Base-by-base conservation (phyloP, 2,329 filamentous ascomycete species). In the Monilinia aucupariae region DNA sequence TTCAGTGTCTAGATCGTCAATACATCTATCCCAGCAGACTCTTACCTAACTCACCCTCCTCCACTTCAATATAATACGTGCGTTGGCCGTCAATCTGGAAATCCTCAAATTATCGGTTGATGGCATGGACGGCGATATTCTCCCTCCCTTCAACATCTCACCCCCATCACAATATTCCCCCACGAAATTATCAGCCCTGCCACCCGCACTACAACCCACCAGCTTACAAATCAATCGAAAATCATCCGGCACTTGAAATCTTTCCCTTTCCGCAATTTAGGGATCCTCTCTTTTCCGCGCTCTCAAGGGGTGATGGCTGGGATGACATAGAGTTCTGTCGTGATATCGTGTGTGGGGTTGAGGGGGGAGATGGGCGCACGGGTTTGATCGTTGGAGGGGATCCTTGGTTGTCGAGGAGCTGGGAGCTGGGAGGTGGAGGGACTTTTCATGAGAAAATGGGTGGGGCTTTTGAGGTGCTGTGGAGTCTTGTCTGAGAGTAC, bases 391-490 rank as follows among this genome's bases (percentile, higher is more conserved):
- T 82, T 1, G 83, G 80, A 81, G 78, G 79, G 0, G 77, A 80
- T 7, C 73, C 80, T 0, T 78, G 76, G 72, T 75, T 81, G 43
- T 62, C 73, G 2, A 64, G 65, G 0, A 77, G 75, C 12, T 83
- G 81, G 81, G 81, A 83, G 65, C n/a, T n/a, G n/a, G n/a, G n/a
- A n/a, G n/a, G 72, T 78, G 1, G 80, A 75, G 0, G 73, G 75
- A 10, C 62, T 64, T 0, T 82, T 84, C 65, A 66, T 78, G 2
- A 71, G 70, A 48, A 82, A 81, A 65, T 83, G 79, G 78, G 73
- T 68, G 1, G 74, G 74, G 71, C 59, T 79, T 12, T 49, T 79
- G 0, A 66, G 66, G 1, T 77, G 74, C 0, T 80, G 77, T 59
- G 63, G 66, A 0, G 75, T 79, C 41, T 59, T 79, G 8, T 63